A percentile compares a stretch with the other conserved stretches of the same genome.
phyloP scores from a whole-genome alignment of 352 stramenopile genomes.

The Pythium myriotylum region DNA sequence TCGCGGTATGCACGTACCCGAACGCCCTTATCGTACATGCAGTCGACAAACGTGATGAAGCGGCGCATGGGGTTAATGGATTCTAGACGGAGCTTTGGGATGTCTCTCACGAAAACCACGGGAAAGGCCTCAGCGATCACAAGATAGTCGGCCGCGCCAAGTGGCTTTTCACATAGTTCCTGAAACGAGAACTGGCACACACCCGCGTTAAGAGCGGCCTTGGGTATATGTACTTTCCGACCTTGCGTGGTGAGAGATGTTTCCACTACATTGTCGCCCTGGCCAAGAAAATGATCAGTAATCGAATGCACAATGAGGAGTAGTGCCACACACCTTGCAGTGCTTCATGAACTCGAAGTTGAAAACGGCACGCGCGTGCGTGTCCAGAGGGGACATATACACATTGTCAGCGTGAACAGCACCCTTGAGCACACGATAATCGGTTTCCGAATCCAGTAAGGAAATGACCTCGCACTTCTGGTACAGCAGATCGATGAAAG shows the following conservation, averaged over 20 bases:
- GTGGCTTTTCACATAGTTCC: slow-evolving; percentile 94
- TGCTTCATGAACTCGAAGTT: slow-evolving; percentile 68
- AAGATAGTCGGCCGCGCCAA: slow-evolving; percentile 95
- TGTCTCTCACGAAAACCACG: slow-evolving; percentile 91
- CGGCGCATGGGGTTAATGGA: slow-evolving; percentile 91
- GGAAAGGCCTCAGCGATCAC: slow-evolving; percentile 88
- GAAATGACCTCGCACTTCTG: slow-evolving; percentile 87
- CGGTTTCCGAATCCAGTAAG: slow-evolving; percentile 72
- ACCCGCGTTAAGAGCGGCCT: slow-evolving; percentile 49
- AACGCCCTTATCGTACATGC: slow-evolving; percentile 94
- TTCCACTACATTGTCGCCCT: slow-evolving; percentile 47
- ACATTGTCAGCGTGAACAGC: slow-evolving; percentile 65
- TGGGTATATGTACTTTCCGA: slow-evolving; percentile 60
- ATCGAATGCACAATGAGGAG: not conserved
- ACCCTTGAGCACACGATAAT: slow-evolving; percentile 83
- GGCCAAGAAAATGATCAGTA: not conserved
- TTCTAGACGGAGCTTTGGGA: slow-evolving; percentile 88
- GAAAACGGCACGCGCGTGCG: slow-evolving; percentile 54
- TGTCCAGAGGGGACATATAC: slow-evolving; percentile 63
- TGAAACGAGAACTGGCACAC: slow-evolving; percentile 94
- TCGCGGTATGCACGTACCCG: slow-evolving; percentile 42
- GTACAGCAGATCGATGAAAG: slow-evolving; percentile 94
- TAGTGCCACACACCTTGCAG: slow-evolving; percentile 35
- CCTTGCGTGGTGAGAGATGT: slow-evolving; percentile 71
- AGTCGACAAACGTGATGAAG: slow-evolving; percentile 99